A percentile compares a stretch with the other conserved stretches of the same genome.
phyloP scores from a whole-genome alignment of 345 rosid genomes.

The Sonneratia caseolaris region DNA sequence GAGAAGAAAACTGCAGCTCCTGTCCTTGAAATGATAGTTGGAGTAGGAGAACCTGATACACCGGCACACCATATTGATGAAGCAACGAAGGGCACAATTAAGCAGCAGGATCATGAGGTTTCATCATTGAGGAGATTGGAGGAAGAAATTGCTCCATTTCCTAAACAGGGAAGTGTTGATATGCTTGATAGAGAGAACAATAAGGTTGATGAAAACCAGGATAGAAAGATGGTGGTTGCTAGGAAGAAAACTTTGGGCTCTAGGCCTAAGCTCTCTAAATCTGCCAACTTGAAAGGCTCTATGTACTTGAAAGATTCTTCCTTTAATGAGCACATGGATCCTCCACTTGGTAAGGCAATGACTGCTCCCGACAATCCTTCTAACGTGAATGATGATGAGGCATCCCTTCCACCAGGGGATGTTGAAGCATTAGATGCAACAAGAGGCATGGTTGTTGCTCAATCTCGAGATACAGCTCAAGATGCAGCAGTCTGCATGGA shows the following conservation, averaged over 20 bases:
- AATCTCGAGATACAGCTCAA: conserved; percentile 14
- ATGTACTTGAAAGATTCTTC: conserved; percentile 33
- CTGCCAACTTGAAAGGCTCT: conserved; percentile 46
- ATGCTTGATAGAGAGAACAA: conserved; percentile 19
- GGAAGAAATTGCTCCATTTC: conserved; percentile 19
- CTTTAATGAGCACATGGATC: conserved; percentile 18
- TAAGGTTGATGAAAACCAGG: conserved; percentile 20
- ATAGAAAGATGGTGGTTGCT: conserved; percentile 32
- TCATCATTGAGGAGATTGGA: conserved; percentile 19
- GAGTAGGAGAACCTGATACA: conserved; percentile 9
- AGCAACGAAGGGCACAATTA: not conserved
- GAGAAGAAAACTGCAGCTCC: not conserved
- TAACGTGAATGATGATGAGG: conserved; percentile 21
- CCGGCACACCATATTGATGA: conserved; percentile 1
- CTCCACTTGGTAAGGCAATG: conserved; percentile 17
- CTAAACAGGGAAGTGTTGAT: conserved; percentile 15
- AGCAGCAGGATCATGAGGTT: not conserved
- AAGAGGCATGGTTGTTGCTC: conserved; percentile 10
- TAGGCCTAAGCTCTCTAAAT: conserved; percentile 30
- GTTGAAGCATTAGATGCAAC: conserved; percentile 19
- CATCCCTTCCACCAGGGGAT: conserved; percentile 16
- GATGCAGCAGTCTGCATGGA: conserved; percentile 17
- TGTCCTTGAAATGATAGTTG: not conserved
- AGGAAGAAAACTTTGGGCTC: conserved; percentile 61
- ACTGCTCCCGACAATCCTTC: conserved; percentile 11